phyloP scores from a whole-genome alignment of 148 eudicot species.

The Rhododendron ovatum region DNA sequence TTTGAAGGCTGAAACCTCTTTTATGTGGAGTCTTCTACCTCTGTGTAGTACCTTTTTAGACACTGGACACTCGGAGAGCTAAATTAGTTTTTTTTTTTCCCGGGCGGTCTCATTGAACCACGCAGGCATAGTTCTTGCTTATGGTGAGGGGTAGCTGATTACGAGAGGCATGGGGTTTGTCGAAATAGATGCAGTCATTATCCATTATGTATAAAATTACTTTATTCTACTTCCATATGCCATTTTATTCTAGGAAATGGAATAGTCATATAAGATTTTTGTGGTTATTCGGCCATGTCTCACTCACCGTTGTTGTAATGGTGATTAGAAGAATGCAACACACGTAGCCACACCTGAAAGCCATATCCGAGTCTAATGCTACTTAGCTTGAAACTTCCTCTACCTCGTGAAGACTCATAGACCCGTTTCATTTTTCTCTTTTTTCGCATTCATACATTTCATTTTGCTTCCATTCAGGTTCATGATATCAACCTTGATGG shows the following conservation, averaged over 20 bases:
- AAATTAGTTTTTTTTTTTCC: neutral
- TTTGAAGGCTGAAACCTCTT: neutral
- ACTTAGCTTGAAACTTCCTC: neutral
- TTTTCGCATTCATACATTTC: neutral
- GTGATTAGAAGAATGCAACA: neutral
- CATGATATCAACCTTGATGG: slow-evolving; percentile 66
- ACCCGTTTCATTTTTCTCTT: neutral
- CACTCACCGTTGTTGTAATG: neutral
- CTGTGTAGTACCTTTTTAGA: neutral
- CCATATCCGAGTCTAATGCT: neutral
- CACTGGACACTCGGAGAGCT: neutral
- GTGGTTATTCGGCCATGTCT: neutral
- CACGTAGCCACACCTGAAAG: neutral
- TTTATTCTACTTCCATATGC: neutral
- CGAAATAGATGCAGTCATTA: neutral
- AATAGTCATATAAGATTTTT: neutral
- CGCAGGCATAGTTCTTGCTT: neutral
- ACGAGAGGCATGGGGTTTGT: neutral
- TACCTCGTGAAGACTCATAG: no score
- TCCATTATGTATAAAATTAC: neutral
- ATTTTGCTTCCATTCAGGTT: slow-evolving; percentile 25
- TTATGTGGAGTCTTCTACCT: neutral
- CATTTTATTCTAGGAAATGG: neutral
- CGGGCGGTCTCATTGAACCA: neutral
- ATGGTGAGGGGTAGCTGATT: neutral